Percentiles rank a stretch among this genome's conserved stretches.
phyloP scores from a whole-genome alignment of 2,329 filamentous ascomycete species.

The Aspergillus sp. region DNA sequence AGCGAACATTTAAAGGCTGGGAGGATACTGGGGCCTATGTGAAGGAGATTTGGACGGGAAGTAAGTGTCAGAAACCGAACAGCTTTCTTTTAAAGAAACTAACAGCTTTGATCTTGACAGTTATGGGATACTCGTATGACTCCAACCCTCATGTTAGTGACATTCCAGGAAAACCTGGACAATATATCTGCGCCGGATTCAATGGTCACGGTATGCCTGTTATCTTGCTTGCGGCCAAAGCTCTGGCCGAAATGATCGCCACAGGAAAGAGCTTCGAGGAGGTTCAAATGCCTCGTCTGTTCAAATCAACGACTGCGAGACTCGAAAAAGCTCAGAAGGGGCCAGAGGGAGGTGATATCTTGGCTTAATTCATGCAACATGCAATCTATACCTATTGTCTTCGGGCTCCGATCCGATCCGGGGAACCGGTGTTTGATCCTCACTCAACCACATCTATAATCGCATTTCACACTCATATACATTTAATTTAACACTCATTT shows the following conservation, averaged over 20 bases:
- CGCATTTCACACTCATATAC: no score
- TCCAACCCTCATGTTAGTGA: conserved; percentile 51
- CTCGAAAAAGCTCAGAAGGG: conserved; percentile 9
- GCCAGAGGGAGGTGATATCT: conserved; percentile 14
- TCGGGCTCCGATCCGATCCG: no score
- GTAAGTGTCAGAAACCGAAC: conserved; percentile 11
- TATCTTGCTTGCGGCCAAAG: conserved; percentile 57
- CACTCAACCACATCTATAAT: no score
- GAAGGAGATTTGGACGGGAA: conserved; percentile 33
- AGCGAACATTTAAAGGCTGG: conserved; percentile 33
- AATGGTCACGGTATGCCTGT: conserved; percentile 67
- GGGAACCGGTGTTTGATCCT: no score
- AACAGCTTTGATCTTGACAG: conserved; percentile 14
- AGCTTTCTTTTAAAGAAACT: neutral
- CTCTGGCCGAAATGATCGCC: conserved; percentile 53
- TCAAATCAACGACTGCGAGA: conserved; percentile 23
- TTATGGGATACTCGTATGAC: conserved; percentile 52
- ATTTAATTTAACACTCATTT: no score
- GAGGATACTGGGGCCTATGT: conserved; percentile 28
- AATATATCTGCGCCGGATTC: conserved; percentile 59
- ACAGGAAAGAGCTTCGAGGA: conserved; percentile 22
- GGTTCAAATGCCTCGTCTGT: conserved; percentile 27
- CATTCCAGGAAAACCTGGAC: conserved; percentile 38
- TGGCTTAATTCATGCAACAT: neutral
- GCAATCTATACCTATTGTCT: no score